A percentile compares a stretch with the other conserved stretches of the same genome.
phyloP scores from a whole-genome alignment of 129 eudicot genomes.

The Flaveria ramosissima region DNA sequence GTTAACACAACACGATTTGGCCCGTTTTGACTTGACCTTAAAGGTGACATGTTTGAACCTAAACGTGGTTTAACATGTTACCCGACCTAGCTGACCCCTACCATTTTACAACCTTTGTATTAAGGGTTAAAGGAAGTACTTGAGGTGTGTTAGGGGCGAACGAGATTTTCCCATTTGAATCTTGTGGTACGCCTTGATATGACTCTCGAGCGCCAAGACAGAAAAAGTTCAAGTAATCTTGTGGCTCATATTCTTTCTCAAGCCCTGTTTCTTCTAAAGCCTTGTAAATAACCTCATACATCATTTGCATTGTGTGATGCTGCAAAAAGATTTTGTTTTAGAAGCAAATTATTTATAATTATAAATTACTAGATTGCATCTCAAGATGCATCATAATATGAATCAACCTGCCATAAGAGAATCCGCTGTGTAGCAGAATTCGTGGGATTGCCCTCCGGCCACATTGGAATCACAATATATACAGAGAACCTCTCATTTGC shows the following conservation, averaged over 20 bases:
- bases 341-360: neutral
- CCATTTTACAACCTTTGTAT: neutral
- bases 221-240: constrained; percentile 43
- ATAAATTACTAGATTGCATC: neutral
- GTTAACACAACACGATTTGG: neutral
- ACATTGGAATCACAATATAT: constrained; percentile 38
- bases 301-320: constrained; percentile 88
- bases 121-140: constrained; percentile 7
- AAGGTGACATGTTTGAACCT: neutral
- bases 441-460: constrained; percentile 46
- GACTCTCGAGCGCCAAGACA: constrained; percentile 47
- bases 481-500: constrained; percentile 49
- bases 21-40: no score
- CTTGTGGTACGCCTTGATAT: constrained; percentile 9
- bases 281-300: constrained; percentile 78
- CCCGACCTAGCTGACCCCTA: neutral
- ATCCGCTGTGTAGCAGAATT: constrained; percentile 40
- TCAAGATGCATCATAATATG: neutral
- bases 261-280: constrained; percentile 75
- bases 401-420: constrained; percentile 42
- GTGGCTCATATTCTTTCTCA: constrained; percentile 35
- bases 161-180: constrained; percentile 21
- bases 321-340: constrained; percentile 14
- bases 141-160: constrained; percentile 26
- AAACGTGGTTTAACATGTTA: neutral